These are phyloP conservation scores for Torulaspora maleeae DNA, from an alignment of 805 yeast species.

Conservation along the genomic window DNA sequence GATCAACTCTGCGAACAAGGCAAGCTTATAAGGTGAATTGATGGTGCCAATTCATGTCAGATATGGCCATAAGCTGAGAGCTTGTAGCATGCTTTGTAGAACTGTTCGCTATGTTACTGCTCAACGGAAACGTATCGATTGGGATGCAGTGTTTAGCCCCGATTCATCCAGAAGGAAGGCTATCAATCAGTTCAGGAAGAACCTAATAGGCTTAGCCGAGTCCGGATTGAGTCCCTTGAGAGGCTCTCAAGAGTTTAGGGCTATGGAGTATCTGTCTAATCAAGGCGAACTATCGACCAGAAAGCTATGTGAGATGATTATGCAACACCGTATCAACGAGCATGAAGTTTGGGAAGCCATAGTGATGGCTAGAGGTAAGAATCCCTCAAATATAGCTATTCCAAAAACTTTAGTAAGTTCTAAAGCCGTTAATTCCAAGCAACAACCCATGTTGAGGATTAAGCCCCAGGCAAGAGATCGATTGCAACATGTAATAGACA, in stretches of 20 bases:
- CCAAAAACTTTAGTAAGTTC: constrained; percentile 6
- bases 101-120: constrained; percentile 3
- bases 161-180: constrained; percentile 8
- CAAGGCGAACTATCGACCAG: constrained; percentile 8
- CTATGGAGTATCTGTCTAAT: constrained; percentile 2
- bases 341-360: constrained; percentile 14
- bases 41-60: not conserved
- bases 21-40: not conserved
- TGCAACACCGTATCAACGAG: constrained; percentile 19
- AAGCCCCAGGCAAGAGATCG: constrained; percentile 12
- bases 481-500: constrained; percentile 9
- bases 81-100: not conserved
- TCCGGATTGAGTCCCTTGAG: not conserved
- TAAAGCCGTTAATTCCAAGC: not conserved
- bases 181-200: constrained; percentile 12
- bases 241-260: constrained; percentile 5
- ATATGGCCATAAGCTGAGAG: not conserved
- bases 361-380: constrained; percentile 1
- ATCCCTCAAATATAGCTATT: constrained; percentile 13
- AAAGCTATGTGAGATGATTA: constrained; percentile 13
- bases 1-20: not conserved
- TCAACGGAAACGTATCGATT: constrained; percentile 3
- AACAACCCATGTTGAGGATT: constrained; percentile 10
- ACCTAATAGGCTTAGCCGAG: constrained; percentile 7
- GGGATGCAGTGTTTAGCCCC: constrained; percentile 13